phyloP scores from a whole-genome alignment of 2,329 filamentous ascomycete genomes.

The Cadophora sp. region DNA sequence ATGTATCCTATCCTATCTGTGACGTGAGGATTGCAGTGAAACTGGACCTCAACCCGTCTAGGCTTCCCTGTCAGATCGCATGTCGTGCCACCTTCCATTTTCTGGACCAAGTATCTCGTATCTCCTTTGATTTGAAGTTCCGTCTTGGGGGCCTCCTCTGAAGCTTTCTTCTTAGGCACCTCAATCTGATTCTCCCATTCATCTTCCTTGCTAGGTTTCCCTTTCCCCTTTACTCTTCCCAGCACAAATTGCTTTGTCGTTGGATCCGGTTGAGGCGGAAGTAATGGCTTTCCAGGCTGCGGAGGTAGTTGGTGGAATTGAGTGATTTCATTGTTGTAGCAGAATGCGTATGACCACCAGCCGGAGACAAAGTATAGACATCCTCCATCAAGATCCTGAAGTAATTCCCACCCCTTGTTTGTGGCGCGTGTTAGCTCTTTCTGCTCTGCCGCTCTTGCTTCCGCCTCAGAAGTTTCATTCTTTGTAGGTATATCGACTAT shows the following conservation, averaged over 20 bases:
- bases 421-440: constrained; percentile 72
- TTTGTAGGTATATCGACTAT: constrained; percentile 55
- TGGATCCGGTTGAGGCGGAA: constrained; percentile 71
- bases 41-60: constrained; percentile 70
- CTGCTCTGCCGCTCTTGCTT: constrained; percentile 64
- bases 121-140: constrained; percentile 71
- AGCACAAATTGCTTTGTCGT: constrained; percentile 68
- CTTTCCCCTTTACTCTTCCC: constrained; percentile 57
- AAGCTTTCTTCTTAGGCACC: constrained; percentile 33
- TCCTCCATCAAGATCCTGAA: constrained; percentile 70
- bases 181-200: constrained; percentile 45
- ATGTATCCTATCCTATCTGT: constrained; percentile 73
- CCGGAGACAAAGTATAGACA: constrained; percentile 76
- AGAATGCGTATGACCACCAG: constrained; percentile 81
- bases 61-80: constrained; percentile 75
- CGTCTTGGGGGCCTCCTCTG: constrained; percentile 43
- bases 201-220: constrained; percentile 42
- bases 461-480: constrained; percentile 56
- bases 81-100: constrained; percentile 67
- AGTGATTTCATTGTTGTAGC: constrained; percentile 72
- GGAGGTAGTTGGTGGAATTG: constrained; percentile 75
- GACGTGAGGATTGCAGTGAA: constrained; percentile 66
- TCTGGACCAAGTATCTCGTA: constrained; percentile 72
- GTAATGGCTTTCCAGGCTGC: constrained; percentile 63
- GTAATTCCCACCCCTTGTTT: constrained; percentile 70